Evolutionary conservation across 2,329 filamentous ascomycete species (phyloP), one percentile per base, ranked within the genome.

Genomic region (Venturia oleaginea): DNA sequence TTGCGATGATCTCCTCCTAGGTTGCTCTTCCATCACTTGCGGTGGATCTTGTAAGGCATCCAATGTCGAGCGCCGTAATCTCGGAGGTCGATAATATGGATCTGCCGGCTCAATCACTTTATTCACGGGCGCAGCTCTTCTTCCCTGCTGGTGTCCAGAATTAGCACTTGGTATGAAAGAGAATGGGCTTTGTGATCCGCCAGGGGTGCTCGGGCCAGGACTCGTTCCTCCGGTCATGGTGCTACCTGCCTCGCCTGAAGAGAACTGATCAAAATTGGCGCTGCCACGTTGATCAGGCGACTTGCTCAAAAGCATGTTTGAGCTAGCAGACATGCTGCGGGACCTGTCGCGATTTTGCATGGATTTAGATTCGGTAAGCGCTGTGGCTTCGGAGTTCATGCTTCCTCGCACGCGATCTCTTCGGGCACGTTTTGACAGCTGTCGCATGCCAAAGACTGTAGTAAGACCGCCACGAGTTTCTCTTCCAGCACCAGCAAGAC

Each of bases 11-110:
- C 15, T 17, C 40, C 63, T 40, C 37, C 24, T 15, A 51, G 24
- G 24, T n/a, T 32, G 54, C 37, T 64, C 54, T 48, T 54, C 61
- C 42, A 48, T 54, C 19, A n/a, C 61, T 42, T 48, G 40, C 34
- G 61, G n/a, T 27, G 61, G 22, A 32, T 60, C 55, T n/a, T 27
- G 54, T 10, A 62, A 30, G 32, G 38, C 22, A 51, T 84, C 85
- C n/a, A 84, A 75, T 0, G 85, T 89, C 32, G 87, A 84, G 60
- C 85, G 84, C 54, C 88, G 84, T 64, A 86, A 81, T 68, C 92
- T 82, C 19, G 92, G 93, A 22, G 91, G 91, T 59, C 93, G 87
- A 73, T 96, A 97, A 72, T 94, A 97, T 0, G 91, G 91, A 73
- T 96, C 91, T 1, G 84, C 69, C 11, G 70, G 70, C 8, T 76